These are phyloP conservation scores for Thymus quinquecostatus DNA, from an alignment of 257 asterid species.

Conservation along the genomic window DNA sequence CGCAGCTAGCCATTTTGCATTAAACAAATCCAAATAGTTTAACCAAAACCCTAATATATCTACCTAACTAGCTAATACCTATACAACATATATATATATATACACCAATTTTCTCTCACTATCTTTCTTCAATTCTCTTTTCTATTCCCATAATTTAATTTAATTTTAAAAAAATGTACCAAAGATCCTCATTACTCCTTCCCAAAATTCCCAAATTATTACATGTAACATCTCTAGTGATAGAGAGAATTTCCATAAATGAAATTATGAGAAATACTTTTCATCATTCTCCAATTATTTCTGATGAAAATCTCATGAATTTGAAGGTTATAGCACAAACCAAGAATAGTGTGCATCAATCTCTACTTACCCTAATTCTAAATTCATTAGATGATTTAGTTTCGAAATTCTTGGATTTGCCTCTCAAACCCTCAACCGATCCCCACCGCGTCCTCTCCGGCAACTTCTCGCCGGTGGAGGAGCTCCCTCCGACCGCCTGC, in stretches of 20 bases:
- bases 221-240: conserved; percentile 21
- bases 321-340: neutral
- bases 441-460: neutral
- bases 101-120: too few species aligned
- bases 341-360: neutral
- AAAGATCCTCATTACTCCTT: conserved; percentile 41
- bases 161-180: conserved; percentile 32
- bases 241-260: neutral
- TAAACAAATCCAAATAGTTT: too few species aligned
- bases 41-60: too few species aligned
- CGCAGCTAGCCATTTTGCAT: too few species aligned
- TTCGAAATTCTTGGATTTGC: neutral
- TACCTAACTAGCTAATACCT: too few species aligned
- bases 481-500: neutral
- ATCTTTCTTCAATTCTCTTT: too few species aligned
- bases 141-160: too few species aligned
- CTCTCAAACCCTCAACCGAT: neutral
- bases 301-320: neutral
- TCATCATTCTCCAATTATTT: neutral
- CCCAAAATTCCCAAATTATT: neutral
- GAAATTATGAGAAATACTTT: conserved; percentile 27
- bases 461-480: neutral
- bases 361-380: neutral
- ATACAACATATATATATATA: too few species aligned
- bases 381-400: neutral